A percentile compares a stretch with the other conserved stretches of the same genome.
phyloP scores from a whole-genome alignment of 768 basidiomycete species.

The Lactarius deliciosus region DNA sequence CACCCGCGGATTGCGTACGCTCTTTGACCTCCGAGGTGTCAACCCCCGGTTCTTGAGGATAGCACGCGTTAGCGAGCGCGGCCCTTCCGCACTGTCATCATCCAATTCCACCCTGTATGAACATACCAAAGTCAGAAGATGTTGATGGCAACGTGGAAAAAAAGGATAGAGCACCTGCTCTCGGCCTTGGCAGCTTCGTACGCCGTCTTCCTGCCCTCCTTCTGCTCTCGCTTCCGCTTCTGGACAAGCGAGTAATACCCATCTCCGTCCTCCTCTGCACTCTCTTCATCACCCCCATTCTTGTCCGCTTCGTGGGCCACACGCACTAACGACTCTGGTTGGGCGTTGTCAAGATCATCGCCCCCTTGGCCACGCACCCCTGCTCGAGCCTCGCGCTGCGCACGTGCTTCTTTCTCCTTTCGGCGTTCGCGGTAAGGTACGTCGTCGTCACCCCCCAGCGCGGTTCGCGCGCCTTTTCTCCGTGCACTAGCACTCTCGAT shows the following conservation, averaged over 20 bases:
- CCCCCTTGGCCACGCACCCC: constrained; percentile 54
- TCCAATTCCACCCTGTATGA: constrained; percentile 36
- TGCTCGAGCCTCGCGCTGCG: constrained; percentile 53
- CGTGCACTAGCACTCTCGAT: constrained; percentile 81
- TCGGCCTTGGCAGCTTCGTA: constrained; percentile 67
- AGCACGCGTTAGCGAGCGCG: constrained; percentile 83
- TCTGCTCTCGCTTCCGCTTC: constrained; percentile 64
- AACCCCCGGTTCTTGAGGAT: constrained; percentile 95
- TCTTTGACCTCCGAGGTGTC: constrained; percentile 85
- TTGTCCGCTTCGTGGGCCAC: constrained; percentile 36
- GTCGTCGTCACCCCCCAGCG: constrained; percentile 91
- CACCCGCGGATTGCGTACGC: constrained; percentile 93
- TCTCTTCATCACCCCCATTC: constrained; percentile 40
- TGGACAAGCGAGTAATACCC: constrained; percentile 94
- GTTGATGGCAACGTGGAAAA: neutral
- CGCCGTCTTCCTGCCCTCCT: constrained; percentile 75
- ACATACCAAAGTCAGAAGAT: constrained; percentile 14
- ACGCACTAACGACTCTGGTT: constrained; percentile 40
- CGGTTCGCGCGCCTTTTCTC: constrained; percentile 69
- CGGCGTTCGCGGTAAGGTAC: constrained; percentile 81
- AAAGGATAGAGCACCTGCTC: constrained; percentile 48
- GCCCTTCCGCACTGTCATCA: constrained; percentile 57
- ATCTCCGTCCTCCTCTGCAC: constrained; percentile 48
- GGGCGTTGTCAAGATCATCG: constrained; percentile 63
- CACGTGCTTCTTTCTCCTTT: constrained; percentile 57